These are phyloP conservation scores for Cordyceps pruinosa DNA, from an alignment of 2,329 filamentous ascomycete genomes.

Conservation along the genomic window DNA sequence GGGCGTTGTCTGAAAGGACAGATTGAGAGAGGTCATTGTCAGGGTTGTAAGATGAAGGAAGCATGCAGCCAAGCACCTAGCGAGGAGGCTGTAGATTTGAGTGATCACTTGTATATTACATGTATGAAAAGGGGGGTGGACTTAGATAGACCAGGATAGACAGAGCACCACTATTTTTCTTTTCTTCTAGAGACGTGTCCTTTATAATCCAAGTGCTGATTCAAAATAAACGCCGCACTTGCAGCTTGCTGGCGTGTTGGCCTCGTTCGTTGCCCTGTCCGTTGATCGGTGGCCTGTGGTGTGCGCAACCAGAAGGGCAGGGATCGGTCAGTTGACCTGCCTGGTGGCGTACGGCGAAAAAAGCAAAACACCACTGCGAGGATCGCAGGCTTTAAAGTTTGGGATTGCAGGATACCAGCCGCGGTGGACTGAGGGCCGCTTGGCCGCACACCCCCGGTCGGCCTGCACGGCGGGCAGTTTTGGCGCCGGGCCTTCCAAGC, in stretches of 20 bases:
- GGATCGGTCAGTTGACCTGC: neutral
- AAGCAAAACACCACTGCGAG: neutral
- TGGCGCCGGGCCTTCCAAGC: no score
- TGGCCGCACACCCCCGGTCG: neutral
- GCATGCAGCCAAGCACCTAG: neutral
- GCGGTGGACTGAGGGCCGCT: neutral
- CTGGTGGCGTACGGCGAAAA: neutral
- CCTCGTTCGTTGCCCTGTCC: neutral
- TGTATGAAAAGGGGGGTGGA: neutral
- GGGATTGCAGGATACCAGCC: neutral
- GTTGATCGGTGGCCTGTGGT: neutral
- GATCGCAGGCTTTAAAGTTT: conserved; percentile 1
- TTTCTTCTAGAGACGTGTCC: neutral
- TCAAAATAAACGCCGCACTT: neutral
- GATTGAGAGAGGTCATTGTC: no score
- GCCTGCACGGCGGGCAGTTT: neutral
- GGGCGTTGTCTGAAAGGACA: neutral
- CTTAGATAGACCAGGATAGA: conserved; percentile 11
- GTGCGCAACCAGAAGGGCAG: neutral
- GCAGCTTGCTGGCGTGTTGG: neutral
- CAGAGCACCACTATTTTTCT: neutral
- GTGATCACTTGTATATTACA: conserved; percentile 1
- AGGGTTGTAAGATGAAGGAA: neutral
- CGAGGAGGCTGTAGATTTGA: conserved; percentile 1
- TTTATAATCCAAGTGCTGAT: neutral